These are phyloP conservation scores for Leccinum pellstonianum DNA, from an alignment of 768 basidiomycete genomes.

Conservation along the genomic window DNA sequence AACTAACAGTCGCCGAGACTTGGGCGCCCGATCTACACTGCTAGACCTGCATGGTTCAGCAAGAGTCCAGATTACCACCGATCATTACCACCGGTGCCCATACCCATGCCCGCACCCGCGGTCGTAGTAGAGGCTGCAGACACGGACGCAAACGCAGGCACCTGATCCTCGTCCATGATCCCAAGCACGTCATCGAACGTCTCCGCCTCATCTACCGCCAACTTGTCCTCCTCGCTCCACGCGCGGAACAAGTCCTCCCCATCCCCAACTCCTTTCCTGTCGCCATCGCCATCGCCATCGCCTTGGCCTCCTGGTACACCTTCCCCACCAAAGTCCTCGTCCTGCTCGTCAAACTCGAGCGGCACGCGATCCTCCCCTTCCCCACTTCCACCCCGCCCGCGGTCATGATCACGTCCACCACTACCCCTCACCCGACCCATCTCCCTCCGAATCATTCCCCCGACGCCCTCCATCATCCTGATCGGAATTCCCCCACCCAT, in stretches of 20 bases:
- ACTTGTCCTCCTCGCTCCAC: slow-evolving; percentile 31
- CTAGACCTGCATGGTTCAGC: background rate
- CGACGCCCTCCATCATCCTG: slow-evolving; percentile 62
- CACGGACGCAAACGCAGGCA: slow-evolving; percentile 7
- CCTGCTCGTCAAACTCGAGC: slow-evolving; percentile 66
- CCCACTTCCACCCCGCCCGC: background rate
- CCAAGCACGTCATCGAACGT: slow-evolving; percentile 35
- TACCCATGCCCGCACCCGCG: background rate
- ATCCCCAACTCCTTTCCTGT: slow-evolving; percentile 2
- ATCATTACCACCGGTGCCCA: background rate
- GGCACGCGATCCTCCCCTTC: slow-evolving; percentile 28
- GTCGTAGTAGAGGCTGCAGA: background rate
- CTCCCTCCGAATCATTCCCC: slow-evolving; percentile 52
- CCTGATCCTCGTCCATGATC: slow-evolving; percentile 35
- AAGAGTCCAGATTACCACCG: slow-evolving; percentile 3
- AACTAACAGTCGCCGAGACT: background rate
- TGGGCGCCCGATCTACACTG: background rate
- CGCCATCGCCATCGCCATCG: background rate
- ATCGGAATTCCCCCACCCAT: slow-evolving; percentile 42
- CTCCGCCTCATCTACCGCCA: slow-evolving; percentile 33
- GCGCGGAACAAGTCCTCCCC: slow-evolving; percentile 24
- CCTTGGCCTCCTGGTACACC: background rate
- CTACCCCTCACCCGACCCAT: slow-evolving; percentile 32
- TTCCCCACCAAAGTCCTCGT: slow-evolving; percentile 52
- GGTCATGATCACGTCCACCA: background rate